Base-by-base conservation (phyloP, 78 protist genomes). In the Tieghemostelium lacteum region DNA sequence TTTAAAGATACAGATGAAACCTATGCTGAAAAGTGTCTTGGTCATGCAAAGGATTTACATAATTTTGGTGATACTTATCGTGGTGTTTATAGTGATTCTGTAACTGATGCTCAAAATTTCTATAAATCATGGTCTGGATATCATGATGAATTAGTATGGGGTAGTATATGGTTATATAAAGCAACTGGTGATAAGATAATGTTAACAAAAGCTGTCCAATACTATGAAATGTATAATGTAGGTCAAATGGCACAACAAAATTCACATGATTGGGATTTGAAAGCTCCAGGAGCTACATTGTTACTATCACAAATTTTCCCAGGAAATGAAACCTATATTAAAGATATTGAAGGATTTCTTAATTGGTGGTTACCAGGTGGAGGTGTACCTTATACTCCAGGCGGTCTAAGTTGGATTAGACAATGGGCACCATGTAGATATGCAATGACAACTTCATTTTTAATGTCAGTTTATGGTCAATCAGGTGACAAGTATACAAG, bases 91-190 rank as follows among this genome's bases (percentile, higher is more conserved):
- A 66, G 76, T 54, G 66, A 78, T 34, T 22, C 58, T 55, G 40
- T 78, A 6, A n/a, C 88, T 22, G 63, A 78, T 36, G 88, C 88
- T 29, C 88, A 78, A 78, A n/a, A 57, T 24, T 78, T 65, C 54
- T 78, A 78, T 69, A 66, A 67, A 33, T 78, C 88, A 55, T 72
- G 65, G 58, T 86, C 85, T 55, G 92, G 92, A 0, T 86, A 39
- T 28, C 24, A 67, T 31, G 92, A 86, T 57, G 92, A 86, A 19
- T n/a, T 86, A 3, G 92, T 86, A 16, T 86, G 92, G 92, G 92
- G 65, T 54, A 65, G 64, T 17, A 2, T 86, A 2, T 86, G 92
- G 92, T 63, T 86, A 24, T 64, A 64, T 26, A 73, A 52, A 31
- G 92, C 92, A 1, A 86, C 92, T 17, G 34, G 49, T 7, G 92